These are phyloP conservation scores for Platanthera guangdongensis DNA, from an alignment of 106 monocot genomes.

Conservation along the genomic window DNA sequence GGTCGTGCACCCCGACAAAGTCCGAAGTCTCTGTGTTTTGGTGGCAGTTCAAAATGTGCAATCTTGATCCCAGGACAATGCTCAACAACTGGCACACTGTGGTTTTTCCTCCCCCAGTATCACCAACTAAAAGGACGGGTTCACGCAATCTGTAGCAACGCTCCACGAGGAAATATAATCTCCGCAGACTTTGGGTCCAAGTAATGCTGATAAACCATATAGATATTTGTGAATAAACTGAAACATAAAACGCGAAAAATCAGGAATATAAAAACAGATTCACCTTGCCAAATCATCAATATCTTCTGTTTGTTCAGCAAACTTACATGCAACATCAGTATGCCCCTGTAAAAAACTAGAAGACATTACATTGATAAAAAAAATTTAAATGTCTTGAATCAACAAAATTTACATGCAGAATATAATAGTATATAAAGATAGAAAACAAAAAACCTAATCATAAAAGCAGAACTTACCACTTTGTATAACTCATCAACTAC, in stretches of 20 bases:
- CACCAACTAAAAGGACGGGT: constrained; percentile 94
- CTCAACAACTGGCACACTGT: constrained; percentile 91
- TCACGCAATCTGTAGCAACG: constrained; percentile 77
- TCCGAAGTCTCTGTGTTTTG: constrained; percentile 93
- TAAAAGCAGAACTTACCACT: constrained; percentile 12
- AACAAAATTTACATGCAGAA: not conserved
- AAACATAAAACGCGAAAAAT: not conserved
- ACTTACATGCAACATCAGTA: constrained; percentile 6
- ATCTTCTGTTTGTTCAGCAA: constrained; percentile 13
- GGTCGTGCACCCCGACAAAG: constrained; percentile 69
- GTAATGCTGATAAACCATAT: constrained; percentile 40
- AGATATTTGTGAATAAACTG: not conserved
- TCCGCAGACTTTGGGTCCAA: constrained; percentile 75
- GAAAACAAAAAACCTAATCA: not conserved
- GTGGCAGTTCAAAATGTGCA: constrained; percentile 93
- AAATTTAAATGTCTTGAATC: not conserved
- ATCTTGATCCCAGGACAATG: constrained; percentile 29
- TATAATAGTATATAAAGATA: not conserved
- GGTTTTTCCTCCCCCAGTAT: constrained; percentile 97
- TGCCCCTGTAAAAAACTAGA: constrained; percentile 20
- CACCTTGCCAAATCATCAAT: constrained; percentile 40
- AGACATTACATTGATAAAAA: not conserved
- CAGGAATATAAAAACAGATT: constrained; percentile 9
- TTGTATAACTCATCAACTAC: constrained; percentile 43
- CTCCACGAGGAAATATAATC: constrained; percentile 74